A percentile compares a stretch with the other conserved stretches of the same genome.
These are phyloP conservation scores for Alternaria viburni DNA, from an alignment of 2,329 filamentous ascomycete species.

Conservation along the genomic window DNA sequence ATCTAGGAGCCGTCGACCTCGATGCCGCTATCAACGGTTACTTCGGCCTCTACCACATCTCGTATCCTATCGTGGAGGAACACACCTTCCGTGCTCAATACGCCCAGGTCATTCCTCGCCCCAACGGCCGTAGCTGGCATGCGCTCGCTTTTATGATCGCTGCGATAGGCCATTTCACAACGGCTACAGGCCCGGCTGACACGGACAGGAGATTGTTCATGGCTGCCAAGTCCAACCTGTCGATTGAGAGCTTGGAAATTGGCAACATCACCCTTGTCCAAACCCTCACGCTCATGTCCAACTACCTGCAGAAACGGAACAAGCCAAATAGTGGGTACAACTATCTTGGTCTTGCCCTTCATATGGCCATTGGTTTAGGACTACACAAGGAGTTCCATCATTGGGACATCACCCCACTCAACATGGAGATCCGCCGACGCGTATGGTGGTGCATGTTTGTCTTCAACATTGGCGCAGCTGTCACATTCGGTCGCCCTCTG, in stretches of 20 bases:
- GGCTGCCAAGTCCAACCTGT: conserved; percentile 52
- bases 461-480: conserved; percentile 58
- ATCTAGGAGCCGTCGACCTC: not conserved
- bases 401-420: conserved; percentile 53
- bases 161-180: not conserved
- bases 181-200: not conserved
- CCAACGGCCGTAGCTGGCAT: conserved; percentile 40
- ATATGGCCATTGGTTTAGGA: conserved; percentile 58
- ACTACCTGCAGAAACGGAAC: conserved; percentile 59
- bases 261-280: conserved; percentile 59
- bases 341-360: conserved; percentile 56
- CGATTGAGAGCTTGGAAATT: conserved; percentile 56
- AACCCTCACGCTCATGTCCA: conserved; percentile 55
- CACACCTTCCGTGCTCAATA: conserved; percentile 57
- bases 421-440: conserved; percentile 43
- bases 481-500: conserved; percentile 58
- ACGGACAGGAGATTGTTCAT: not conserved
- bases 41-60: conserved; percentile 55
- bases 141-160: not conserved
- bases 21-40: conserved; percentile 48
- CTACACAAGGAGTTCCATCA: conserved; percentile 59
- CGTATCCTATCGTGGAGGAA: conserved; percentile 58
- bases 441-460: conserved; percentile 51
- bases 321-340: conserved; percentile 60
- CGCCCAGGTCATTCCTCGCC: conserved; percentile 48